Evolutionary conservation across 305 asterid genomes (phyloP).

Genomic region (Plantago lanceolata): DNA sequence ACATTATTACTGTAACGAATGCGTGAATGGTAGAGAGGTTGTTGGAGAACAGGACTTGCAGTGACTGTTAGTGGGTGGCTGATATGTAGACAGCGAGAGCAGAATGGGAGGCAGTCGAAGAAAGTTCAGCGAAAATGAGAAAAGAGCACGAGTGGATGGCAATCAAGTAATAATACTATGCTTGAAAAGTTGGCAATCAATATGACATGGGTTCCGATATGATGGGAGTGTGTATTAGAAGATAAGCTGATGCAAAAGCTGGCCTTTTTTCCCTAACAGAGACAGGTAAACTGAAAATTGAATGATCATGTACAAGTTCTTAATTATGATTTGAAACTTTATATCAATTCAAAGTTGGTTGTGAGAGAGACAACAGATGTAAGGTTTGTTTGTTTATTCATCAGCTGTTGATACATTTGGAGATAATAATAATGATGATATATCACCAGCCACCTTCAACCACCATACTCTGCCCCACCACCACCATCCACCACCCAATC

Average conservation of each 20-base stretch:
- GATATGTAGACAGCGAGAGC: not conserved
- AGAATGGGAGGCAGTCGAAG: not conserved
- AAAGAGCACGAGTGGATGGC: no score
- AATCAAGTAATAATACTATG: not conserved
- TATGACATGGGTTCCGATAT: not conserved
- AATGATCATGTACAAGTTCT: not conserved
- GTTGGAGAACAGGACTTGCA: not conserved
- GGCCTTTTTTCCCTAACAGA: not conserved
- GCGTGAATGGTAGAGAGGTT: not conserved
- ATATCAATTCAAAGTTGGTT: conserved; percentile 30
- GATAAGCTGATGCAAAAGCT: not conserved
- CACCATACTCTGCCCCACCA: conserved; percentile 62
- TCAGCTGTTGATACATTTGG: conserved; percentile 38
- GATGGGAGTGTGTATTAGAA: not conserved
- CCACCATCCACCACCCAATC: conserved; percentile 33
- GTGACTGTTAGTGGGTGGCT: not conserved
- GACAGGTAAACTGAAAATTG: conserved; percentile 5
- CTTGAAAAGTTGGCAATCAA: conserved; percentile 1
- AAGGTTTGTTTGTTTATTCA: conserved; percentile 14
- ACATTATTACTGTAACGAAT: not conserved
- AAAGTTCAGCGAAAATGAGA: no score
- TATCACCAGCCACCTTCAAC: conserved; percentile 69
- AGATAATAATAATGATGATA: conserved; percentile 40
- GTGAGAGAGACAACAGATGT: conserved; percentile 31
- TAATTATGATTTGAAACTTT: not conserved